phyloP scores from a whole-genome alignment of 2,329 filamentous ascomycete species.

The Verticillium isaacii region DNA sequence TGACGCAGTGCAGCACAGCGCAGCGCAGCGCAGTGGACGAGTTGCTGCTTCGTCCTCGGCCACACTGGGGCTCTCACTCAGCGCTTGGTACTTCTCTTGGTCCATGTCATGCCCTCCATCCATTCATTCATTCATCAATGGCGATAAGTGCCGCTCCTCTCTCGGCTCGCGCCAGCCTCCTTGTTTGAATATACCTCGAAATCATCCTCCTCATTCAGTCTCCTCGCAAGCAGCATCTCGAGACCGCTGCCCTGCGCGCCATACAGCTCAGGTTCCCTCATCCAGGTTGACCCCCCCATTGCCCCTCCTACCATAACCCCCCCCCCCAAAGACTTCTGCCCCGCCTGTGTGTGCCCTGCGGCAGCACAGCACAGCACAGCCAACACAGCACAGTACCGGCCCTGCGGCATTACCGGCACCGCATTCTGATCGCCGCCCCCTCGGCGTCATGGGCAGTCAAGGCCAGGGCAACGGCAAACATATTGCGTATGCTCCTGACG shows the following conservation, averaged over 20 bases:
- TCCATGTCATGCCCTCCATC: neutral
- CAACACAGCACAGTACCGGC: neutral
- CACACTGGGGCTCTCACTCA: neutral
- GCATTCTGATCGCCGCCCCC: neutral
- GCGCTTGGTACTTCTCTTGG: neutral
- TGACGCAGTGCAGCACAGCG: neutral
- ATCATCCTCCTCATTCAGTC: neutral
- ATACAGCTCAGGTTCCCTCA: neutral
- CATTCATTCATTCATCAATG: neutral
- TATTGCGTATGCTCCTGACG: slow-evolving; percentile 21
- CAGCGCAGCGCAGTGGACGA: neutral
- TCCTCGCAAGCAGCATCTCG: neutral
- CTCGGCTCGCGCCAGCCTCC: neutral
- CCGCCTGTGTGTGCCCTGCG: neutral
- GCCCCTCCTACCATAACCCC: neutral
- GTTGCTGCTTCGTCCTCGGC: neutral
- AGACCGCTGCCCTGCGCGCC: too few species aligned
- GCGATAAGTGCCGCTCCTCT: neutral
- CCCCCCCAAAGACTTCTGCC: neutral
- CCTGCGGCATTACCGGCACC: neutral
- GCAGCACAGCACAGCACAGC: neutral
- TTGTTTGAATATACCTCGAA: neutral
- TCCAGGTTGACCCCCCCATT: neutral
- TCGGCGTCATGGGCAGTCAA: neutral
- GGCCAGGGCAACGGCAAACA: slow-evolving; percentile 14